Evolutionary conservation across 345 rosid species (phyloP).

Genomic region (Angophora floribunda): DNA sequence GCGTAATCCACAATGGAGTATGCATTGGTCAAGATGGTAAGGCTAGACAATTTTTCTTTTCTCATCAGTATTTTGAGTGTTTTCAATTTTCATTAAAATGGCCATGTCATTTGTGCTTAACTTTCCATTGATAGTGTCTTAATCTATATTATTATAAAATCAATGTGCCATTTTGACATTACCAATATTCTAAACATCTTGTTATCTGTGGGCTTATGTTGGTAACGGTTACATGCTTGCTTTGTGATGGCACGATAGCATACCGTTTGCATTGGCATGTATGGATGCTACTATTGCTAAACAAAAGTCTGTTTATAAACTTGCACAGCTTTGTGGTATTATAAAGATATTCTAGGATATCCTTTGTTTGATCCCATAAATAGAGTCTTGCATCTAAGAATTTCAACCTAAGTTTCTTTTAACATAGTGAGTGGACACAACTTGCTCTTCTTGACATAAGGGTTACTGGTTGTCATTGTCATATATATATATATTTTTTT

Average conservation of each 20-base stretch:
- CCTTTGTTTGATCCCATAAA: background rate
- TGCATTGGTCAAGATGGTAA: constrained; percentile 93
- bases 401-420: background rate
- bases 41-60: background rate
- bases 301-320: background rate
- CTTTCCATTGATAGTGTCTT: background rate
- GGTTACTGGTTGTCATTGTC: background rate
- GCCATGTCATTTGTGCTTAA: background rate
- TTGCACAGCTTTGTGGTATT: background rate
- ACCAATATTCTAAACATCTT: background rate
- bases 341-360: background rate
- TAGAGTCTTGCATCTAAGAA: background rate
- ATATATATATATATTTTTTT: too few relatives aligned
- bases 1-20: constrained; percentile 65
- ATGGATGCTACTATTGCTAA: background rate
- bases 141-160: background rate
- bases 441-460: background rate
- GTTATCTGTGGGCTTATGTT: background rate
- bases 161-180: background rate
- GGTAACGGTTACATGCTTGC: background rate
- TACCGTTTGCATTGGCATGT: background rate
- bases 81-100: background rate
- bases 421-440: background rate
- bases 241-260: background rate
- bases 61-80: background rate